Percentiles rank a stretch among this genome's conserved stretches.
These are phyloP conservation scores for Patellifolia procumbens DNA, from an alignment of 179 eudicot species.

Conservation along the genomic window DNA sequence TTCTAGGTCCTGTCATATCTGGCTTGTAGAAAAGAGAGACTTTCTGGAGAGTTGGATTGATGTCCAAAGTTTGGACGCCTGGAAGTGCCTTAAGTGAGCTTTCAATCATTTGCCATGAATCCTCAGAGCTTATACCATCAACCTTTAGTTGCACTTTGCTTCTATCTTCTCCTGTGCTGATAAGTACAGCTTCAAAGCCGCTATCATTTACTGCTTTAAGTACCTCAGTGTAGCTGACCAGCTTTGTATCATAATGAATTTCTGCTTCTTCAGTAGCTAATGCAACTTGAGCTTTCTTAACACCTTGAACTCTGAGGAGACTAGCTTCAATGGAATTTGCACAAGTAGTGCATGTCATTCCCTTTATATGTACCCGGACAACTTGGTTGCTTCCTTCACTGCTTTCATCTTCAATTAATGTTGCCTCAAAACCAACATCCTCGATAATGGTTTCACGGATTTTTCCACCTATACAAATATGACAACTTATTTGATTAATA, in stretches of 20 bases:
- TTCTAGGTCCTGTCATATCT: constrained; percentile 76
- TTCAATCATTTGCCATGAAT: constrained; percentile 50
- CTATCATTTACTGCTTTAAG: constrained; percentile 59
- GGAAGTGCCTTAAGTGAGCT: constrained; percentile 68
- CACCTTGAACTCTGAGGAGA: constrained; percentile 57
- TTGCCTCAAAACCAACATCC: constrained; percentile 77
- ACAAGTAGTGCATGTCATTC: constrained; percentile 93
- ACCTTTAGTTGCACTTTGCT: constrained; percentile 66
- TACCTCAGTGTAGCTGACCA: constrained; percentile 44
- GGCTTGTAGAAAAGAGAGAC: constrained; percentile 68
- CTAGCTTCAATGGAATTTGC: constrained; percentile 64
- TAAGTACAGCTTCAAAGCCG: constrained; percentile 74
- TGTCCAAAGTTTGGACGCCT: constrained; percentile 60
- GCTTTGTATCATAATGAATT: constrained; percentile 67
- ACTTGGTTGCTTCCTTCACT: constrained; percentile 47
- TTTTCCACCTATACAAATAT: constrained; percentile 49
- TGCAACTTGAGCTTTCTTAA: constrained; percentile 79
- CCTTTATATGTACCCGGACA: constrained; percentile 66
- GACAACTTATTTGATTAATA: not conserved
- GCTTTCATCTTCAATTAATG: constrained; percentile 47
- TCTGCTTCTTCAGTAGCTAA: constrained; percentile 90
- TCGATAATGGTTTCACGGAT: constrained; percentile 84
- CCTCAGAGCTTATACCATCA: constrained; percentile 49
- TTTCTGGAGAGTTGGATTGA: constrained; percentile 47
- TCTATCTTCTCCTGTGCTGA: constrained; percentile 70